phyloP scores from a whole-genome alignment of 805 yeast species.

The Metschnikowia peoriensis region DNA sequence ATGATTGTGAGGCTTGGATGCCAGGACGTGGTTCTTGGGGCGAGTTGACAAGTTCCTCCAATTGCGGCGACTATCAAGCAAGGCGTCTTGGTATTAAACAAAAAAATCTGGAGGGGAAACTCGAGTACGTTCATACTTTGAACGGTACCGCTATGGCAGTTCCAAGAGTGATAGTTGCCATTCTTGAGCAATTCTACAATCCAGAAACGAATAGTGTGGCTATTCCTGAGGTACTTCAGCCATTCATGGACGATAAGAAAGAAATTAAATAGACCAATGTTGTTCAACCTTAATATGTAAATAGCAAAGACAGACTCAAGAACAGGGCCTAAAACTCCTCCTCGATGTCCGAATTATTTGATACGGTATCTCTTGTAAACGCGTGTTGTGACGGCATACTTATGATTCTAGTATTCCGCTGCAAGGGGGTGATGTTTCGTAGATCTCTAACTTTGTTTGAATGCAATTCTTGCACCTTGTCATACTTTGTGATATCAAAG shows the following conservation, averaged over 20 bases:
- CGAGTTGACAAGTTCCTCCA: slow-evolving; percentile 86
- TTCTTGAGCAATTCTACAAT: slow-evolving; percentile 83
- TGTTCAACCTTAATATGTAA: slow-evolving; percentile 1
- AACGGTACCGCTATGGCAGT: slow-evolving; percentile 97
- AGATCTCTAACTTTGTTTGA: slow-evolving; percentile 17
- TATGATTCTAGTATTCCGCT: slow-evolving; percentile 3
- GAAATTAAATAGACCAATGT: slow-evolving; percentile 6
- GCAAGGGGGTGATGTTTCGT: slow-evolving; percentile 10
- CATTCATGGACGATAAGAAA: slow-evolving; percentile 68
- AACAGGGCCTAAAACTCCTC: neutral
- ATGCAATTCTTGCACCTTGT: slow-evolving; percentile 26
- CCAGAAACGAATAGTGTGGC: slow-evolving; percentile 48
- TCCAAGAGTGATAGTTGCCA: slow-evolving; percentile 85
- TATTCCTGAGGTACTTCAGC: slow-evolving; percentile 67
- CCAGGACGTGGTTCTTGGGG: slow-evolving; percentile 95
- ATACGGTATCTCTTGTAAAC: neutral
- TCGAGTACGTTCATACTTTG: slow-evolving; percentile 71
- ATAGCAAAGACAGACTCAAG: slow-evolving; percentile 1
- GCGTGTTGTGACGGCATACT: slow-evolving; percentile 14
- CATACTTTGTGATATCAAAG: slow-evolving; percentile 5
- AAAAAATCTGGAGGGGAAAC: slow-evolving; percentile 31
- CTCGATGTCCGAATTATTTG: slow-evolving; percentile 20
- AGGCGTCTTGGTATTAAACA: slow-evolving; percentile 74
- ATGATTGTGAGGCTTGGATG: slow-evolving; percentile 97
- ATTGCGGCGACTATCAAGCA: slow-evolving; percentile 89